phyloP scores from a whole-genome alignment of 805 yeast species.

The Barnettozyma californica region DNA sequence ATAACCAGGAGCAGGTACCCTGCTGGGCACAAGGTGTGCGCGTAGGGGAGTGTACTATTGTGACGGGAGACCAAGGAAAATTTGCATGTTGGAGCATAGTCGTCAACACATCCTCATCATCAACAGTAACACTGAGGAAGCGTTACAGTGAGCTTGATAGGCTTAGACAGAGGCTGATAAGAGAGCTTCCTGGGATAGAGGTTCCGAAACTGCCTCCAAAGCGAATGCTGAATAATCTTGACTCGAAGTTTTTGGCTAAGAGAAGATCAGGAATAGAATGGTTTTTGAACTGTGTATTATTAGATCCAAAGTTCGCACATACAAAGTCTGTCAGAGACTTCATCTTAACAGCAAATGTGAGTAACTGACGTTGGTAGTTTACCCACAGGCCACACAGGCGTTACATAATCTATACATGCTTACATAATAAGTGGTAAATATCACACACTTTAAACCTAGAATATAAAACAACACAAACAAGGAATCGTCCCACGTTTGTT shows the following conservation, averaged over 20 bases:
- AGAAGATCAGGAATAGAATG: slow-evolving; percentile 40
- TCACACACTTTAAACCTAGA: too few species aligned
- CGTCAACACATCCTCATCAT: slow-evolving; percentile 30
- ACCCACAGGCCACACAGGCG: too few species aligned
- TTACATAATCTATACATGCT: too few species aligned
- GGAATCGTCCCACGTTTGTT: too few species aligned
- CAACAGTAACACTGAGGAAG: slow-evolving; percentile 41
- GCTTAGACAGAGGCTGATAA: slow-evolving; percentile 36
- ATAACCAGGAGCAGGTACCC: slow-evolving; percentile 10
- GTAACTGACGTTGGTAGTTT: background rate
- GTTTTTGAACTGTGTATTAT: slow-evolving; percentile 38
- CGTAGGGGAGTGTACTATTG: slow-evolving; percentile 34
- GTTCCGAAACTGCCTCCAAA: slow-evolving; percentile 45
- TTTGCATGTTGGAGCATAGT: slow-evolving; percentile 39
- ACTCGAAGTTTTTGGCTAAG: slow-evolving; percentile 29
- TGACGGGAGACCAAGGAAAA: slow-evolving; percentile 32
- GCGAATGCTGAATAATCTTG: slow-evolving; percentile 24
- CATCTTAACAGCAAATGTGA: slow-evolving; percentile 6
- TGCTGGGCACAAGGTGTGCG: slow-evolving; percentile 36
- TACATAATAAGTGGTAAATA: too few species aligned
- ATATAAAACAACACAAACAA: too few species aligned
- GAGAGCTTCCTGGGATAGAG: slow-evolving; percentile 31
- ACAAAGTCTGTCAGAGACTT: slow-evolving; percentile 30
- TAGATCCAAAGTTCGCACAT: slow-evolving; percentile 36
- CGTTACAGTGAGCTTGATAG: slow-evolving; percentile 60